These are phyloP conservation scores for Musa beccarii DNA, from an alignment of 176 grass and related monocot genomes.

Conservation along the genomic window DNA sequence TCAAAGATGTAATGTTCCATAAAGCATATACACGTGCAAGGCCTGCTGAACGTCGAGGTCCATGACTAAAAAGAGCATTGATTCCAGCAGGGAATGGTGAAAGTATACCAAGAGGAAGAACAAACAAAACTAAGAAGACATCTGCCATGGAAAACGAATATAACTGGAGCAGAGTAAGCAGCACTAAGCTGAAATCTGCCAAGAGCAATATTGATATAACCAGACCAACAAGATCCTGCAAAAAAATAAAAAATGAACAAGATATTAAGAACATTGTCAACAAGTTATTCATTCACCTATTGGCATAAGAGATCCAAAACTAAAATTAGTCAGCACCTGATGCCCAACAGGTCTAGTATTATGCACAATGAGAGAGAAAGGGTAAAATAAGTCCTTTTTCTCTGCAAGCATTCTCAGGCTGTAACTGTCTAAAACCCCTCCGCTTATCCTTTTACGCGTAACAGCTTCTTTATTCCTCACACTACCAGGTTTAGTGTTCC, in stretches of 20 bases:
- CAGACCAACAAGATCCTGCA: conserved; percentile 98
- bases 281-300: conserved; percentile 17
- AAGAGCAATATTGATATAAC: conserved; percentile 92
- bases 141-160: conserved; percentile 94
- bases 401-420: conserved; percentile 74
- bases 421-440: conserved; percentile 55
- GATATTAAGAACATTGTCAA: conserved; percentile 4
- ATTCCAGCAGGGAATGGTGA: conserved; percentile 98
- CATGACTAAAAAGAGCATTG: conserved; percentile 99
- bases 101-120: conserved; percentile 96
- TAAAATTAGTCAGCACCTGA: conserved; percentile 42
- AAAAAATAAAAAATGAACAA: conserved; percentile 24
- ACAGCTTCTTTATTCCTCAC: conserved; percentile 45
- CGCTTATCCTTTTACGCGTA: conserved; percentile 71
- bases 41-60: conserved; percentile 84
- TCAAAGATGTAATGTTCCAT: conserved; percentile 96
- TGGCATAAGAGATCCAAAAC: neutral
- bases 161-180: conserved; percentile 92
- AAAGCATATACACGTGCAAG: conserved; percentile 96
- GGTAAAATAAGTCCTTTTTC: conserved; percentile 80
- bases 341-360: conserved; percentile 94
- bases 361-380: conserved; percentile 91
- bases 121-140: conserved; percentile 87
- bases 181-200: conserved; percentile 89
- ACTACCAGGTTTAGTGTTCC: conserved; percentile 39